Evolutionary conservation across 371 early-diverging fungal genomes (phyloP), one percentile per base, ranked within the genome.

Genomic region (Mortierella sp.): DNA sequence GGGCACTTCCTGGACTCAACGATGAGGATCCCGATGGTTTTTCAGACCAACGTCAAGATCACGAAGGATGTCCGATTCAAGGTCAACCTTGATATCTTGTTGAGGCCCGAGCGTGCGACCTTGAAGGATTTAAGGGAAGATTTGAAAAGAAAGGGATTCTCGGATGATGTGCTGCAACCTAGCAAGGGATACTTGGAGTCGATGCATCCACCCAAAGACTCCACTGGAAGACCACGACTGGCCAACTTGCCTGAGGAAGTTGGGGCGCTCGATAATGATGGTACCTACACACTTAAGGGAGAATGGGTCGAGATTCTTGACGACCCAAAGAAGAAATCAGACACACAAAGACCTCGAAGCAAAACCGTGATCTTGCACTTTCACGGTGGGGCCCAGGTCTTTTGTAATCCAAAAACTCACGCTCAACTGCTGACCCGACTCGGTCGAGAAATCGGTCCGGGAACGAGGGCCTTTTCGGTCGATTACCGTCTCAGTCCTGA

Each of bases 401-500:
- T 72, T 30, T 61, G 49, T 23, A 60, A 57, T 6, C 61, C 72
- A 24, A 32, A 52, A n/a, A 57, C 66, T 14, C 72, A 72, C 37
- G 50, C 56, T 0, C 48, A 65, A 17, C 32, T 56, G 39, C 21
- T 72, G 30, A 51, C 57, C 23, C 31, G 54, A 3, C 32, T 72
- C 4, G 57, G 53, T 4, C 50, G 42, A 31, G 53, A 65, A 0
- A 26, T 72, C 15, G 72, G 72, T 2, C 71, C 84, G 1, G 78
- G 80, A 7, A 64, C 81, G 7, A 56, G 81, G 19, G 65, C 78
- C 15, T 79, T 86, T 52, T 71, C 87, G 0, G 82, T 92, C 50
- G 86, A 92, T 65, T 95, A 96, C 78, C 84, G 95, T 19, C 75
- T 94, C 28, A 92, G 94, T 0, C 97, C 97, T 0, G 90, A 93